These are phyloP conservation scores for Sugiyamaella japonica DNA, from an alignment of 1,139 yeast genomes.

Conservation along the genomic window DNA sequence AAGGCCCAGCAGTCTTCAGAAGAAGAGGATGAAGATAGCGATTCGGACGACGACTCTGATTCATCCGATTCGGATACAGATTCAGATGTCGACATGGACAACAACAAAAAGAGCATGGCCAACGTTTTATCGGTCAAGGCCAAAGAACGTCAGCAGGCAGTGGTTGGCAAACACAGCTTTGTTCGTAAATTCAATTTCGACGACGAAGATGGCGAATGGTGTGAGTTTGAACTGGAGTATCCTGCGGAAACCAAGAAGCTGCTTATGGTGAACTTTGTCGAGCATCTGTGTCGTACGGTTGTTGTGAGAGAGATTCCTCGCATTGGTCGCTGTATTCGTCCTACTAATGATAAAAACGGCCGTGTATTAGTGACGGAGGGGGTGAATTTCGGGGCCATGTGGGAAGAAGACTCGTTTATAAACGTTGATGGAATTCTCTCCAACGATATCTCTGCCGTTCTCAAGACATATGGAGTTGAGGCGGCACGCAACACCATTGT, in stretches of 20 bases:
- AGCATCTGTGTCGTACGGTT: constrained; percentile 83
- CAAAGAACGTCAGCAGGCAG: constrained; percentile 81
- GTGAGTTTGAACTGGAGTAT: constrained; percentile 82
- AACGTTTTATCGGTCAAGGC: constrained; percentile 43
- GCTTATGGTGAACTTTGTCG: constrained; percentile 95
- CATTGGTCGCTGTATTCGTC: constrained; percentile 92
- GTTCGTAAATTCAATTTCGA: constrained; percentile 85
- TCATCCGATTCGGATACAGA: constrained; percentile 37
- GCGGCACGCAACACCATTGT: constrained; percentile 98
- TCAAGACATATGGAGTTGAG: constrained; percentile 94
- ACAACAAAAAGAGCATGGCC: constrained; percentile 14
- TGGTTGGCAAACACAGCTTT: constrained; percentile 68
- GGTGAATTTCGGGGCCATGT: constrained; percentile 95
- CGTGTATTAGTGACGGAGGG: constrained; percentile 93
- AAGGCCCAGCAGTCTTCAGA: constrained; percentile 52
- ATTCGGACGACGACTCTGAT: constrained; percentile 39
- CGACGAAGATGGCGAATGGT: constrained; percentile 87
- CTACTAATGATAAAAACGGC: constrained; percentile 59
- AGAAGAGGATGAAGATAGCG: constrained; percentile 42
- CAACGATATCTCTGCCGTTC: constrained; percentile 89
- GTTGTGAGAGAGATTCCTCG: constrained; percentile 91
- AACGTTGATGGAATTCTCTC: constrained; percentile 86
- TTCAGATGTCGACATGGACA: constrained; percentile 33
- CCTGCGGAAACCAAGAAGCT: constrained; percentile 87
- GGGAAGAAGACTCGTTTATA: constrained; percentile 94